Base-by-base conservation (phyloP, 805 yeast genomes). In the Pichia insulana region DNA sequence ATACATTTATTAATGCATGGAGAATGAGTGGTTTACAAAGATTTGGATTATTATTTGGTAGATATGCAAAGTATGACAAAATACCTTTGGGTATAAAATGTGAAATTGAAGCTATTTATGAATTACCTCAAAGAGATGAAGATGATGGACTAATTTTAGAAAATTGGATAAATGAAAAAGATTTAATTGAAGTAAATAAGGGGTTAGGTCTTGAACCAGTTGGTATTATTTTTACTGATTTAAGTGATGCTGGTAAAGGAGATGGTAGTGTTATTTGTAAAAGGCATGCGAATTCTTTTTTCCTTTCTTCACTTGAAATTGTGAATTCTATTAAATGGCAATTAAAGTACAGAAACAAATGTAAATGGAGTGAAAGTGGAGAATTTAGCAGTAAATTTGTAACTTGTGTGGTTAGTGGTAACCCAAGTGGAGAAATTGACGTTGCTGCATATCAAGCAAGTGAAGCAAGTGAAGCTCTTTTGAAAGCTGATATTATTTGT, bases 11-110 rank as follows among this genome's bases (percentile, higher is more conserved):
- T 43, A 94, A 92, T 50, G 67, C 83, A 18, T 92, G 99, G 99
- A 79, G 99, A 62, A 67, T 68, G 40, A 74, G 94, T 0, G 97
- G 96, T 2, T 66, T 75, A 17, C 99, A 92, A 64, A 74, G 98
- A 54, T 70, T 83, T 43, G 98, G 96, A 0, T 70, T 82, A 45
- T 63, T 92, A 64, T 78, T 87, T 53, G 99, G 99, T 7, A 67
- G 73, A 7, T 92, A 89, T 58, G 83, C 78, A 50, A 65, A 65
- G 36, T 89, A 86, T 56, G 88, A 82, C 25, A 73, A 80, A 52
- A 92, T 84, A 1, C 99, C 98, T 1, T 66, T 92, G 22, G 98
- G 98, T 2, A 80, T 88, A 43, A 90, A 89, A 60, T 97, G 95
- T 1, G 85, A 83, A 34, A 96, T 92, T 2, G 92, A 90, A 54